Evolutionary conservation across 2,329 filamentous ascomycete genomes (phyloP).

Genomic region (Diplodia scrobiculata): DNA sequence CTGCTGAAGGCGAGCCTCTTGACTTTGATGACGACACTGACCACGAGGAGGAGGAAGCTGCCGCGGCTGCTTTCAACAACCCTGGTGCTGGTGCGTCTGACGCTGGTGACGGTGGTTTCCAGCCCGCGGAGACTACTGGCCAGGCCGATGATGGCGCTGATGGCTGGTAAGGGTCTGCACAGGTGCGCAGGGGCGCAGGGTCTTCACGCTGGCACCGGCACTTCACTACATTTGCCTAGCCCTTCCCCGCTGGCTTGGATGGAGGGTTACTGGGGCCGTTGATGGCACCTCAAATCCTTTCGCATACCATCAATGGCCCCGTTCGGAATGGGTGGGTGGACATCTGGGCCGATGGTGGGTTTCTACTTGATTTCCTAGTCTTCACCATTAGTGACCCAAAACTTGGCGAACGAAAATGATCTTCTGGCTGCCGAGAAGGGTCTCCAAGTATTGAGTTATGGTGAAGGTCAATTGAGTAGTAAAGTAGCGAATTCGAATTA

Average conservation of each 20-base stretch:
- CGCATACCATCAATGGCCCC: constrained; percentile 4
- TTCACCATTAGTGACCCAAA: not conserved
- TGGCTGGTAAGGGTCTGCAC: constrained; percentile 3
- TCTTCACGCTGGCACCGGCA: too few relatives aligned
- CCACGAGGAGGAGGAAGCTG: constrained; percentile 37
- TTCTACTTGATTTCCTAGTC: not conserved
- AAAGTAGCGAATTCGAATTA: constrained; percentile 13
- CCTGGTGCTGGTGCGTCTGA: not conserved
- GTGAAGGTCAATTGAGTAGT: not conserved
- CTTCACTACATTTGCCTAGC: not conserved
- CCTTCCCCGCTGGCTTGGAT: not conserved
- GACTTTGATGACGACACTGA: constrained; percentile 57
- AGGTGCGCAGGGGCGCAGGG: not conserved
- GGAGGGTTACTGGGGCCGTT: constrained; percentile 17
- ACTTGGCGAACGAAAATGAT: not conserved
- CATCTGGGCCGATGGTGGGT: not conserved
- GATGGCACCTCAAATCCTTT: not conserved
- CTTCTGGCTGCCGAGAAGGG: not conserved
- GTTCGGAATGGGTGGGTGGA: not conserved
- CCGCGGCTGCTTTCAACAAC: not conserved
- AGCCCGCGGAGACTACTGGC: not conserved
- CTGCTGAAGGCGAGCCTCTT: constrained; percentile 56
- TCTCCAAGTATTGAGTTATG: not conserved
- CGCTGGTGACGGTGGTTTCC: constrained; percentile 1
- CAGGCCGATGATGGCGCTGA: not conserved